These are phyloP conservation scores for Colletotrichum sp. DNA, from an alignment of 2,329 filamentous ascomycete genomes.

Conservation along the genomic window DNA sequence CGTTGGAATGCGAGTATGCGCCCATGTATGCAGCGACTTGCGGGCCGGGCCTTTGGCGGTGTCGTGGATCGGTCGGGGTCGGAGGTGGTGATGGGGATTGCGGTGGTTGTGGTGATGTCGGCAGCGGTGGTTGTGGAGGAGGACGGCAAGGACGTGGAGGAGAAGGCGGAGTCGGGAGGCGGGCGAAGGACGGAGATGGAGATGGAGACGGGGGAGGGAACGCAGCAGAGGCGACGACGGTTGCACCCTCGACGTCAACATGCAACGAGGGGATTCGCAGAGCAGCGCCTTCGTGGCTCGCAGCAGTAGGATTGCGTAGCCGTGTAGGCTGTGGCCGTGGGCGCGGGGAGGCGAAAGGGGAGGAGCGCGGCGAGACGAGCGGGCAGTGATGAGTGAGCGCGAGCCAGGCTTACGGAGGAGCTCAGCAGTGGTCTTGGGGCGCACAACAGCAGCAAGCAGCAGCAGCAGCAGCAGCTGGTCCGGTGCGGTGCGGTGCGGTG, in stretches of 20 bases:
- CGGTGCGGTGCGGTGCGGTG: background rate
- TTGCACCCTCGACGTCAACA: constrained; percentile 19
- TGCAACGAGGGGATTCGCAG: constrained; percentile 19
- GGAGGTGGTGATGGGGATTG: constrained; percentile 13
- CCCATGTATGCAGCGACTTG: constrained; percentile 48
- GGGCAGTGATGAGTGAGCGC: background rate
- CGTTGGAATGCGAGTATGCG: constrained; percentile 43
- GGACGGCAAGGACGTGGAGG: constrained; percentile 27
- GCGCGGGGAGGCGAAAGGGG: background rate
- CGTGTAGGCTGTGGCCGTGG: background rate
- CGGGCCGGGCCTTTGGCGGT: constrained; percentile 19
- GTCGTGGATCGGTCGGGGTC: constrained; percentile 9
- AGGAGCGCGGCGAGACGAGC: background rate
- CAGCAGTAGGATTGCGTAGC: background rate
- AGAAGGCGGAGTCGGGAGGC: constrained; percentile 19
- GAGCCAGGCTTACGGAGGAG: background rate
- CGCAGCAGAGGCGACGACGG: constrained; percentile 19
- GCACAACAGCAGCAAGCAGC: background rate
- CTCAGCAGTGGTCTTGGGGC: background rate
- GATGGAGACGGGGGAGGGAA: constrained; percentile 26
- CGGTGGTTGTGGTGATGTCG: constrained; percentile 26
- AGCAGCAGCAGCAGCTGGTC: background rate
- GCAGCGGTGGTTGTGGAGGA: constrained; percentile 22
- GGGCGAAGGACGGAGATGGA: constrained; percentile 26
- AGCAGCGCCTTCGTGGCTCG: constrained; percentile 11